Evolutionary conservation across 352 stramenopile species (phyloP).

Genomic region (Phytopythium boreale): DNA sequence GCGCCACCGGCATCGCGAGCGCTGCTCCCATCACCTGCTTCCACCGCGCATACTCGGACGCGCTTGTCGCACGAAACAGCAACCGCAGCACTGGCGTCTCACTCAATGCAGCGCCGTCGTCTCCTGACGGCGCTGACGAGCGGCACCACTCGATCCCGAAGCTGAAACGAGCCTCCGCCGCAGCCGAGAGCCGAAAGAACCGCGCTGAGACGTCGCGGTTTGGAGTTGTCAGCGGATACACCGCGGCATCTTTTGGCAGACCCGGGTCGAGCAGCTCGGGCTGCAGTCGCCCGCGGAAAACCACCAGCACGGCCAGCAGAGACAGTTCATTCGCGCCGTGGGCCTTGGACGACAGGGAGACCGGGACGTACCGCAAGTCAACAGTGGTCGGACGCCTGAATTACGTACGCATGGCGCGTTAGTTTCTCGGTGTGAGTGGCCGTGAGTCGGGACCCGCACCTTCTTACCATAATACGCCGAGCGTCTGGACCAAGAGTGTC

Average conservation of each 20-base stretch:
- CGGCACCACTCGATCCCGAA: background rate
- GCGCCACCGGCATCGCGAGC: background rate
- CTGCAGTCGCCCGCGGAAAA: background rate
- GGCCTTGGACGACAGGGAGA: background rate
- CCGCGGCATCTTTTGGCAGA: background rate
- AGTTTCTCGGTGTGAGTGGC: background rate
- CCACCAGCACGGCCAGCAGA: background rate
- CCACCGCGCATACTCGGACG: constrained; percentile 1
- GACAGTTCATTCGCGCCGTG: background rate
- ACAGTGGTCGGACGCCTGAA: background rate
- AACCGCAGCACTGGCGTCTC: background rate
- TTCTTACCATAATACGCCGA: constrained; percentile 1
- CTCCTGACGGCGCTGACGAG: background rate
- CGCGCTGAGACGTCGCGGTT: background rate
- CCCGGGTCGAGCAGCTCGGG: background rate
- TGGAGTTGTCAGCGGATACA: background rate
- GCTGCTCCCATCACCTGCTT: background rate
- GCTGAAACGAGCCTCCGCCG: background rate
- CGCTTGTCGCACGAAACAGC: background rate
- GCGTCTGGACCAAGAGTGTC: constrained; percentile 2
- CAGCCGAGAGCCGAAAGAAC: background rate
- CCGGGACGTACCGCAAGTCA: constrained; percentile 1
- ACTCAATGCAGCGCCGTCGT: too few relatives aligned
- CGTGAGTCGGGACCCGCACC: background rate
- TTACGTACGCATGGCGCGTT: too few relatives aligned